phyloP scores from a whole-genome alignment of 352 stramenopile genomes.

The Phytophthora tentaculata region DNA sequence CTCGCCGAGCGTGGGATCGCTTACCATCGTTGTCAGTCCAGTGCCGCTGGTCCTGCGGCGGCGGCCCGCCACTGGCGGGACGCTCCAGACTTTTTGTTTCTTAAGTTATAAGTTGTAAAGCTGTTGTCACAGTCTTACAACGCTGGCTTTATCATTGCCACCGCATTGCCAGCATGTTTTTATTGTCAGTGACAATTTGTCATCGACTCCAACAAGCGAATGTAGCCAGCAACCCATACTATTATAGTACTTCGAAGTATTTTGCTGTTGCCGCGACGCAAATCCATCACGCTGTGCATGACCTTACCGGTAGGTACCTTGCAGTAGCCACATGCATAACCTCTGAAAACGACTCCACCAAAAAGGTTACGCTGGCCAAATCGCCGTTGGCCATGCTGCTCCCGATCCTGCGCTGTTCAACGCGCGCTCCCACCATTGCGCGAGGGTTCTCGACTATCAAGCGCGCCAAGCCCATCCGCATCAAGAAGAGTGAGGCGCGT shows the following conservation, averaged over 20 bases:
- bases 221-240: constrained; percentile 6
- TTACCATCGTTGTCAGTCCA: constrained; percentile 3
- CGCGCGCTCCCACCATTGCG: constrained; percentile 8
- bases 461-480: constrained; percentile 66
- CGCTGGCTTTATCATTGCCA: neutral
- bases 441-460: constrained; percentile 53
- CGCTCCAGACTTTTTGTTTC: too few relatives aligned
- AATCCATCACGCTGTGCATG: too few relatives aligned
- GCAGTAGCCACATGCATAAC: too few relatives aligned
- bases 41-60: too few relatives aligned
- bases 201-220: neutral
- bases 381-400: constrained; percentile 8
- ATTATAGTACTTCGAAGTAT: too few relatives aligned
- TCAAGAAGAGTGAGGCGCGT: constrained; percentile 75
- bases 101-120: too few relatives aligned
- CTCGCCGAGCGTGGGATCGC: constrained; percentile 17
- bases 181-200: too few relatives aligned
- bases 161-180: neutral
- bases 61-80: too few relatives aligned
- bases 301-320: too few relatives aligned
- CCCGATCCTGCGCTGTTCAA: constrained; percentile 11
- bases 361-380: neutral
- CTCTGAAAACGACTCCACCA: neutral
- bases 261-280: neutral
- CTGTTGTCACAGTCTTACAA: neutral